Conservation (phyloP, 768 basidiomycete species). For the Antrodiella citrinella region DNA sequence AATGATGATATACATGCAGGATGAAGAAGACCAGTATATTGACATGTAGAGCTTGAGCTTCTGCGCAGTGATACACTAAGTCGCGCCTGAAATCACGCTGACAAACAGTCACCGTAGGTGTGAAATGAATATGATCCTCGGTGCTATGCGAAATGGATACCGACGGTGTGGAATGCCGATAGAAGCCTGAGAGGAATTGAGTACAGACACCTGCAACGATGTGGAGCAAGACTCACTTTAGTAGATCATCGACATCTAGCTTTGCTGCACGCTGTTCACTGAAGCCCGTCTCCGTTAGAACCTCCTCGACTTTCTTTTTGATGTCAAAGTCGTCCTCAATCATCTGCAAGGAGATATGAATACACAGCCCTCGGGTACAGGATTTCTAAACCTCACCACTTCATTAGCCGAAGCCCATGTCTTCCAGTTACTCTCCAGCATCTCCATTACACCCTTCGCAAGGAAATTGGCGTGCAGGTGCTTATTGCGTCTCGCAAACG, state of each 20-base stretch:
- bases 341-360: conserved; percentile 33
- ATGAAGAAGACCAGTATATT: neutral
- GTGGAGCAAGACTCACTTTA: conserved; percentile 51
- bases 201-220: neutral
- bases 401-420: conserved; percentile 85
- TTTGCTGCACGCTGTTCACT: conserved; percentile 80
- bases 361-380: neutral
- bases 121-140: no score
- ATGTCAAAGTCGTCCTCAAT: conserved; percentile 66
- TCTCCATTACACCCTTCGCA: conserved; percentile 90
- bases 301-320: conserved; percentile 60
- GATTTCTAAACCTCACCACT: conserved; percentile 33
- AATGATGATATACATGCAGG: neutral
- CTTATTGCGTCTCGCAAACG: conserved; percentile 89
- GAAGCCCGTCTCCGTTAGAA: conserved; percentile 63
- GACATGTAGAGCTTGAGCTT: no score
- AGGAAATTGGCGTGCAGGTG: conserved; percentile 82
- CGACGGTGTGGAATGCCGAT: conserved; percentile 66
- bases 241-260: conserved; percentile 87
- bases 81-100: no score
- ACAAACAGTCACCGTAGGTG: no score
- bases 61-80: no score
- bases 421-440: conserved; percentile 89
- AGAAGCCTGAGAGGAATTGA: conserved; percentile 38
- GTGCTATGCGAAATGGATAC: conserved; percentile 61